Base-by-base conservation (phyloP, 2,329 filamentous ascomycete species). In the Dendrostoma leiphaemia region DNA sequence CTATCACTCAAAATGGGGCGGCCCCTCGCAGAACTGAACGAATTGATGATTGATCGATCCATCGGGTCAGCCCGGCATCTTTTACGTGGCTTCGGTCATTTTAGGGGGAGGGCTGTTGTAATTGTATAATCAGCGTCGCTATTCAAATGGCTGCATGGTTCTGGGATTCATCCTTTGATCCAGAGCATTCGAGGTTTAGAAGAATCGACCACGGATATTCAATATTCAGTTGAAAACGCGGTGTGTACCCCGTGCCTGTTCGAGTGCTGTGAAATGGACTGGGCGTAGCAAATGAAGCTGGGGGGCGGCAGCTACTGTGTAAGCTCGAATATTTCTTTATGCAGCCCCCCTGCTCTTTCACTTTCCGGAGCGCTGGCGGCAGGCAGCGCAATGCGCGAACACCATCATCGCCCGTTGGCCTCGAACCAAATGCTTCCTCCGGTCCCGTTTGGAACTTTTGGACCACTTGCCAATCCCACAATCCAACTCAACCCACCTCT, bases 41-140 rank as follows among this genome's bases (percentile, higher is more conserved):
- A 50, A 26, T 24, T 45, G 28, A 50, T 57, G 47, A 43, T 23
- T 53, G 35, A 41, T 6, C 23, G 41, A 34, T 5, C n/a, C 12
- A 44, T n/a, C n/a, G n/a, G n/a, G n/a, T 12, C 6, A 23, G 43
- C 38, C 50, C 34, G 13, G 31, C 19, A 35, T 52, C 32, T 23
- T 40, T 41, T 50, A 28, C 23, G 43, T 29, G 44, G 37, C 34
- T 34, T 13, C 7, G 34, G 21, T 47, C 31, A 28, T 26, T 15
- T 34, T 9, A 34, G 23, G 32, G 31, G 26, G 26, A 28, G 44
- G 29, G 44, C 44, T 46, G 34, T 23, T 52, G 32, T 58, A 58
- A 52, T 55, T 58, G 48, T 58, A 55, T 55, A 55, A 55, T 55
- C 50, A 52, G 40, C 37, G 32, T 48, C 37, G 46, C 26, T 44